A percentile compares a stretch with the other conserved stretches of the same genome.
Evolutionary conservation across 2,329 filamentous ascomycete species (phyloP).

Genomic region (Seiridium unicorne): DNA sequence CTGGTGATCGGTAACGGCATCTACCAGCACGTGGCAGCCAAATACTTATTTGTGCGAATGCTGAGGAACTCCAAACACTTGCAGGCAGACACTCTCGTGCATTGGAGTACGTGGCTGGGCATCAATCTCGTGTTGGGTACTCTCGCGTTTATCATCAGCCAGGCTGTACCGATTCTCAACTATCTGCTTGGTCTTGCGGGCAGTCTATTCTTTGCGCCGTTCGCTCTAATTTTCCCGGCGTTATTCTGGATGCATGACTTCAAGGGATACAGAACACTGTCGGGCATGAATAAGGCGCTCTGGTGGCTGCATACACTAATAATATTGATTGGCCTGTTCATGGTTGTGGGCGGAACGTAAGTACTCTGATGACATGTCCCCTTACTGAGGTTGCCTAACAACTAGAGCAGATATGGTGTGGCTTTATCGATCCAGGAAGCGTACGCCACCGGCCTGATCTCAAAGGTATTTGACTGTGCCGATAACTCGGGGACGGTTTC

Average conservation of each 20-base stretch:
- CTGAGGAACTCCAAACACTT: constrained; percentile 34
- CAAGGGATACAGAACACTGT: constrained; percentile 13
- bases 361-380: constrained; percentile 5
- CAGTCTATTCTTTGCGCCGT: constrained; percentile 27
- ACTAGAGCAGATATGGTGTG: constrained; percentile 18
- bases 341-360: constrained; percentile 26
- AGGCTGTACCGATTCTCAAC: constrained; percentile 34
- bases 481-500: constrained; percentile 19
- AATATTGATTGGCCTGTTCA: constrained; percentile 19
- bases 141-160: constrained; percentile 29
- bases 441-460: constrained; percentile 19
- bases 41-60: constrained; percentile 38
- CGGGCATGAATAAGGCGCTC: constrained; percentile 15
- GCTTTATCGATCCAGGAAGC: constrained; percentile 22
- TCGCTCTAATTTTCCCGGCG: constrained; percentile 25
- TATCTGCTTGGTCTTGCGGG: constrained; percentile 30
- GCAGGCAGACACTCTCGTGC: constrained; percentile 29
- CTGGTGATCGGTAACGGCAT: constrained; percentile 26
- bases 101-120: constrained; percentile 36
- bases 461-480: constrained; percentile 22
- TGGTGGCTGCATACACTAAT: constrained; percentile 23
- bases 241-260: constrained; percentile 25
- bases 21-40: constrained; percentile 36
- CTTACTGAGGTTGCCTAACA: neutral
- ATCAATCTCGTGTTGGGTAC: constrained; percentile 26